Base-by-base conservation (phyloP, 371 early-diverging fungal genomes). In the Sporodiniella umbellata region DNA sequence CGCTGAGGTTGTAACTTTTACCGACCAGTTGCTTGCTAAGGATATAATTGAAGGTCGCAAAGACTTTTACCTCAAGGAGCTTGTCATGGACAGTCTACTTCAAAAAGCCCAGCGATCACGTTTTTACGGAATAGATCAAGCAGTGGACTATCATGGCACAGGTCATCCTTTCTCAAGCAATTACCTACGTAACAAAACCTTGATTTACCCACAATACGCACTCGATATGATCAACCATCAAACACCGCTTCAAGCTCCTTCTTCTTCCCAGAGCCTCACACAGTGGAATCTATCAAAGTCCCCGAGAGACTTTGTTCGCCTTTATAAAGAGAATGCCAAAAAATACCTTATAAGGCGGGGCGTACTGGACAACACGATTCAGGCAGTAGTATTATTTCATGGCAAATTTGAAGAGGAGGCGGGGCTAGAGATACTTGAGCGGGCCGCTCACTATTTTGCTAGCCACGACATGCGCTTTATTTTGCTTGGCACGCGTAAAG, bases 61-160 rank as follows among this genome's bases (percentile, higher is more conserved):
- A 33, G 79, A 82, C 39, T 81, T 85, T 53, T 75, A 76, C 38
- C 63, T 81, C 38, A 83, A 83, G 39, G 85, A 85, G 48, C 58
- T 85, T 7, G 73, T 83, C 18, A 80, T 85, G 62, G 75, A 76
- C 33, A 67, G 70, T 28, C 45, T 85, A 14, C 52, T 83, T 30
- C 68, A 66, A 19, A 79, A 78, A 45, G 79, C 75, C 6, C 73
- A 77, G 25, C 60, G 62, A 31, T 61, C 64, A 10, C 64, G 76
- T 15, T 80, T 83, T 45, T 66, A 78, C 48, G 85, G 85, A 11
- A 78, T 85, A 33, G 79, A 75, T 30, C 80, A 78, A 47, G 85
- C 80, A n/a, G 56, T 85, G 15, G 83, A 85, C 42, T 80, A 77
- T 40, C 38, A 61, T 18, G 53, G 56, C 23, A 45, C 53, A n/a